phyloP scores from a whole-genome alignment of 257 asterid genomes.

The Petrea volubilis region DNA sequence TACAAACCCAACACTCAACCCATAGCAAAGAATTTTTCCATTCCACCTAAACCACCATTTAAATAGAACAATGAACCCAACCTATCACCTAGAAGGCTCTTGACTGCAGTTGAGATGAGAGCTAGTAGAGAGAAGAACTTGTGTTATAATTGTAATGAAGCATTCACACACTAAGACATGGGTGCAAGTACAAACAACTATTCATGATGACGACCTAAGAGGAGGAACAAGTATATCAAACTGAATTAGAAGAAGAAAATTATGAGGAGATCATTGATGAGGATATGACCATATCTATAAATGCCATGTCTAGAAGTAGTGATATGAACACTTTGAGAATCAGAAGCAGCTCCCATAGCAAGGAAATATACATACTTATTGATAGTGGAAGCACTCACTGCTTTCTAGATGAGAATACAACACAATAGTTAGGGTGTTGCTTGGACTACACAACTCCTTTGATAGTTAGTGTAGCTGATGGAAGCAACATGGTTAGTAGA shows the following conservation, averaged over 20 bases:
- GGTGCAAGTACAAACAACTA: background rate
- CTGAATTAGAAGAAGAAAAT: background rate
- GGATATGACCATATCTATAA: background rate
- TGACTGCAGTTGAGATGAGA: background rate
- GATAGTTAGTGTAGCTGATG: background rate
- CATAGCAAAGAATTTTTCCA: background rate
- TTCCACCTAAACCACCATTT: background rate
- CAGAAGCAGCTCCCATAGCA: background rate
- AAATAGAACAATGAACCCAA: background rate
- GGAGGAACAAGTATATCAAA: background rate
- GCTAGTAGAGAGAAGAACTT: background rate
- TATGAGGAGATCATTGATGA: background rate
- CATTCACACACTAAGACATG: background rate
- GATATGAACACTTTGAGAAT: background rate
- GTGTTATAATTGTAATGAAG: background rate
- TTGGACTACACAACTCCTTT: background rate
- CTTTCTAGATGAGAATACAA: too few relatives aligned
- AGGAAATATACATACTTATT: background rate
- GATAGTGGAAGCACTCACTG: too few relatives aligned
- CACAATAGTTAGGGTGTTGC: background rate
- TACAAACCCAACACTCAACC: too few relatives aligned
- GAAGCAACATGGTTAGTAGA: background rate
- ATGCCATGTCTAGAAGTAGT: background rate
- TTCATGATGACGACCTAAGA: background rate
- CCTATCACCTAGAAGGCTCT: background rate